Base-by-base conservation (phyloP, 2,329 filamentous ascomycete species). In the Paecilomyces niveus region DNA sequence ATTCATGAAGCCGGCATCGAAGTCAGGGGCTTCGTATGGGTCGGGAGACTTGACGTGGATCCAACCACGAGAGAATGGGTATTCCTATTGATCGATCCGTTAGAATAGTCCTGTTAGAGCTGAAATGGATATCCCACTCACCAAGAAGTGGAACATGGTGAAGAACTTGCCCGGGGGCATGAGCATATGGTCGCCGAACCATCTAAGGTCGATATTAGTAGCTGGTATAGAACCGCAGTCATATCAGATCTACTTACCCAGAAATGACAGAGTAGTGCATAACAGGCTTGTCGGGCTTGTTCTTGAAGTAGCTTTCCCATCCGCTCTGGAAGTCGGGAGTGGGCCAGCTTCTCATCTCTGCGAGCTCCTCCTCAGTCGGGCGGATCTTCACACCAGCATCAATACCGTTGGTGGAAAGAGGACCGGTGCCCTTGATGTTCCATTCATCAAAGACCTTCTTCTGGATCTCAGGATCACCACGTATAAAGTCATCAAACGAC, bases 261-360 rank as follows among this genome's bases (percentile, higher is more conserved):
- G 87, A 78, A 67, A 92, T 91, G 57, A 92, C 84, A 1, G 83
- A 88, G 75, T 92, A 92, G 70, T 92, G 89, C 89, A 92, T 92
- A 51, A 92, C 89, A 0, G 89, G 89, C 80, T 92, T 92, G 74
- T 92, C 89, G 0, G 88, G 88, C 78, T 92, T 92, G 70, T 92
- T 76, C 78, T 90, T 89, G 74, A 92, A 93, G 77, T 93, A 92
- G 57, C 83, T 86, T 66, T 92, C 85, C 88, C 89, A 93, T 2
- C 89, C 88, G 6, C 83, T 81, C 53, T 81, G 82, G 78, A 93
- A 93, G 56, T 90, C 85, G 10, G 85, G 84, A 54, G 85, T 90
- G 0, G 89, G 89, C 88, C 89, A 90, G 6, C 72, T 81, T 70
- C 88, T 85, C 73, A 92, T 88, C 66, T 85, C 78, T 55, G 81